Conservation (phyloP, 202 grass and related monocot species). For the Carex sylvatica region DNA sequence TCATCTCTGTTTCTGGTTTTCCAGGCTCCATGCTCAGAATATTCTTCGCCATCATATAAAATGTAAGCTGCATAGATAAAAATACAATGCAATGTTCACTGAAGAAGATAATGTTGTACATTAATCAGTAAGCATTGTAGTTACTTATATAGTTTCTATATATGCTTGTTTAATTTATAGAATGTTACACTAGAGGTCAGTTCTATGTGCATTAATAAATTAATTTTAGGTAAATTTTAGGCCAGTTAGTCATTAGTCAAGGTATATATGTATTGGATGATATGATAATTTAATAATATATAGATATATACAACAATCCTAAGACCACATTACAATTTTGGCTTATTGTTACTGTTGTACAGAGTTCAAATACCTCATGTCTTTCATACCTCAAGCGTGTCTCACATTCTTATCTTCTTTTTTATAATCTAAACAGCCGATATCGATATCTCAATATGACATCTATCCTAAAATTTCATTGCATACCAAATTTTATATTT, state of each 20-base stretch:
- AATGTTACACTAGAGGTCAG: background rate
- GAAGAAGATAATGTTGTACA: background rate
- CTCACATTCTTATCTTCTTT: no score
- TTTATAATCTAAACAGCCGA: no score
- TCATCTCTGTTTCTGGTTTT: constrained; percentile 16
- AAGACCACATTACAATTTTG: background rate
- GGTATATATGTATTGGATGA: background rate
- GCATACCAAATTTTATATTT: no score
- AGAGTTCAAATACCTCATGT: no score
- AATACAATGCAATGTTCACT: background rate
- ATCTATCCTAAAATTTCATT: no score
- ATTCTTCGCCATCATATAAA: constrained; percentile 41
- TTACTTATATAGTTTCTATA: background rate
- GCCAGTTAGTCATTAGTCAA: background rate
- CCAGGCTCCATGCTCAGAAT: constrained; percentile 30
- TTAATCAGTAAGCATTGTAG: background rate
- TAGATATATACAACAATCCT: no score
- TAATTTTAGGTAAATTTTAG: no score
- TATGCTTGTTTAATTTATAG: background rate
- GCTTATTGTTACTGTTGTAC: no score
- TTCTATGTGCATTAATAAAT: no score
- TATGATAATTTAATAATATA: background rate
- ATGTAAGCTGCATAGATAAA: constrained; percentile 29
- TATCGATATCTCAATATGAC: no score
- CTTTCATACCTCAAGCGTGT: no score